Conservation (phyloP, 768 basidiomycete genomes). For the Macrolepiota dolichaula region DNA sequence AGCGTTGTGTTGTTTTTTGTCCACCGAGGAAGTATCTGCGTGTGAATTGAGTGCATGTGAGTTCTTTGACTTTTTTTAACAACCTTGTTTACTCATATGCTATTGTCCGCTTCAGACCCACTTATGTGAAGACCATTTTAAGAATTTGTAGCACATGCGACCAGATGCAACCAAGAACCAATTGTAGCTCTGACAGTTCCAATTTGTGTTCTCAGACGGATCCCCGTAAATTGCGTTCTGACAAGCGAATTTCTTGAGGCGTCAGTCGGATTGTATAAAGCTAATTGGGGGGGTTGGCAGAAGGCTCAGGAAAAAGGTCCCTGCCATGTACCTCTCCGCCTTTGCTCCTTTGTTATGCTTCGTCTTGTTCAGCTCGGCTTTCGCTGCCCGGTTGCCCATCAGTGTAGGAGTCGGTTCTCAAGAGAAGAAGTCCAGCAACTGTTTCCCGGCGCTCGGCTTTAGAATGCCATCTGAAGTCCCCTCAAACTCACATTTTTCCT, state of each 20-base stretch:
- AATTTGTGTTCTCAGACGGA: not conserved
- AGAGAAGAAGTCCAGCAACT: slow-evolving; percentile 11
- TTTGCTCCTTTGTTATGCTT: not conserved
- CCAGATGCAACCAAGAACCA: not conserved
- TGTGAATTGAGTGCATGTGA: slow-evolving; percentile 1
- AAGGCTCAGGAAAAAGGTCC: not conserved
- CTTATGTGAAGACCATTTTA: not conserved
- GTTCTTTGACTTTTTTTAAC: not conserved
- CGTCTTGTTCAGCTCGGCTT: not conserved
- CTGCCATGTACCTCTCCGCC: not conserved
- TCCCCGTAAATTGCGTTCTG: not conserved
- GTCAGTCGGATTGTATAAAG: not conserved
- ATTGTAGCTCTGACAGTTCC: not conserved
- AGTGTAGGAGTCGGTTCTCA: not conserved
- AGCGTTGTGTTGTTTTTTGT: not conserved
- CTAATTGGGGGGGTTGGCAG: not conserved
- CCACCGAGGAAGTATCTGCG: not conserved
- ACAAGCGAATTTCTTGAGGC: not conserved
- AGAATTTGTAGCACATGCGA: not conserved
- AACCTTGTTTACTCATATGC: not conserved
- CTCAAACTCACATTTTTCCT: slow-evolving; percentile 20
- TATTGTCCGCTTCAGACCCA: not conserved
- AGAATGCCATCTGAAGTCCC: slow-evolving; percentile 43
- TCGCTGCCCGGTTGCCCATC: not conserved
- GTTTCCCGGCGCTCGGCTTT: slow-evolving; percentile 38